Evolutionary conservation across 306 rosid species (phyloP).

Genomic region (Vigna reflexopilosa): DNA sequence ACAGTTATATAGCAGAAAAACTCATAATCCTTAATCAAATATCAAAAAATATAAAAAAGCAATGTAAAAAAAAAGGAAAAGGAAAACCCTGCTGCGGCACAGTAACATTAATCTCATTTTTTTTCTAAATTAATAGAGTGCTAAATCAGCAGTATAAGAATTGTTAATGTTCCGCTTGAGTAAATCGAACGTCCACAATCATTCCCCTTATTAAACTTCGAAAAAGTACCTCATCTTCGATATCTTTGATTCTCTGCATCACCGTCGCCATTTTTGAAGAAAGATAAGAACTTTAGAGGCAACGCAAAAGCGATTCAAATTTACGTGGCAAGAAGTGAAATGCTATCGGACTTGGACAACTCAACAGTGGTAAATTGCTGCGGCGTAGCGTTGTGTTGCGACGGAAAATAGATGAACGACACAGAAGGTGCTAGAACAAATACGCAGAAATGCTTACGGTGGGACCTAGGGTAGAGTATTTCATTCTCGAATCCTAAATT

Average conservation of each 20-base stretch:
- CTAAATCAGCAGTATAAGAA: neutral
- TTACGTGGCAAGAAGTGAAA: neutral
- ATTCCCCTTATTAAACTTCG: neutral
- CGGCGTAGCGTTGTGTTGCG: neutral
- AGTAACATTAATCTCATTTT: neutral
- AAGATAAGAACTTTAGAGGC: constrained; percentile 19
- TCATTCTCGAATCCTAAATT: neutral
- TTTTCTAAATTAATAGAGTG: neutral
- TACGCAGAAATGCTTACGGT: constrained; percentile 17
- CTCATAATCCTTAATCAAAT: neutral
- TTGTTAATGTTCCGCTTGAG: neutral
- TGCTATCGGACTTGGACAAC: neutral
- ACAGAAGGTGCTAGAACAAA: constrained; percentile 43
- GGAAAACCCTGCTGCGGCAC: neutral
- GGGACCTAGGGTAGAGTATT: constrained; percentile 44
- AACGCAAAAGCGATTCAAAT: neutral
- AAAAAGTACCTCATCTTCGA: constrained; percentile 91
- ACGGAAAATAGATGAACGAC: constrained; percentile 10
- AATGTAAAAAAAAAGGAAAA: too few relatives aligned
- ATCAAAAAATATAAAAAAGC: neutral
- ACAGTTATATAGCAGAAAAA: neutral
- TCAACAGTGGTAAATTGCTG: constrained; percentile 1
- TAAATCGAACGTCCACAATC: neutral
- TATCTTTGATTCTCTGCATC: constrained; percentile 98
- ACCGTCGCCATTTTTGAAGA: constrained; percentile 83